phyloP scores from a whole-genome alignment of 2,329 filamentous ascomycete species.

The Boeremia exigua region DNA sequence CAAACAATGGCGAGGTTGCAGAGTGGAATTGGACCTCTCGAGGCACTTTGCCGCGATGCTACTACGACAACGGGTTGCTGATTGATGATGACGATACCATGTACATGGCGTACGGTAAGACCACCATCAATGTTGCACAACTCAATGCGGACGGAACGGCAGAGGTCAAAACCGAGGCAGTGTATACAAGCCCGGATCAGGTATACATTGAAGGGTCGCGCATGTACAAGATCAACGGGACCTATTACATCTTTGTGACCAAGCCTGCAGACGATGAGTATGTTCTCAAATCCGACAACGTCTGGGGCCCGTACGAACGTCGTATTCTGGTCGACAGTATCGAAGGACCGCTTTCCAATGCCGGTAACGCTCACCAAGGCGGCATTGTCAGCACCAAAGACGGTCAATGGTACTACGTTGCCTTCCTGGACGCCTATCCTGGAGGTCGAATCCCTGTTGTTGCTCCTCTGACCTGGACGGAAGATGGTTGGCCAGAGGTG shows the following conservation, averaged over 20 bases:
- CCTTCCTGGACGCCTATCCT: constrained; percentile 63
- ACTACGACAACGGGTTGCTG: constrained; percentile 65
- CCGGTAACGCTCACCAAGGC: constrained; percentile 61
- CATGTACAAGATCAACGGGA: constrained; percentile 64
- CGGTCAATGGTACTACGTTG: constrained; percentile 65
- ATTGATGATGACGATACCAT: constrained; percentile 66
- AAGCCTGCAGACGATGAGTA: constrained; percentile 55
- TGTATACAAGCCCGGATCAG: constrained; percentile 51
- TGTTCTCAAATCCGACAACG: constrained; percentile 58
- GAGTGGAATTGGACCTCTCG: constrained; percentile 51
- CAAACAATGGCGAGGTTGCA: constrained; percentile 38
- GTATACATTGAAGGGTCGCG: constrained; percentile 59
- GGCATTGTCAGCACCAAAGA: constrained; percentile 60
- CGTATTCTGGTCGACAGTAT: constrained; percentile 55
- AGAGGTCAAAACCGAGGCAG: constrained; percentile 53
- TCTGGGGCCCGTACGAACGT: constrained; percentile 61
- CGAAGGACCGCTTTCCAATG: constrained; percentile 52
- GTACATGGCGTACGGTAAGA: constrained; percentile 63
- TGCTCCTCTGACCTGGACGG: constrained; percentile 60
- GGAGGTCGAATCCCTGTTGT: constrained; percentile 64
- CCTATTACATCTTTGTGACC: constrained; percentile 63
- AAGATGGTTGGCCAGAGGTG: constrained; percentile 60
- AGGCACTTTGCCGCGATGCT: constrained; percentile 54
- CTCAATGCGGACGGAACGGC: constrained; percentile 57
- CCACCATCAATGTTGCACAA: constrained; percentile 58